These are phyloP conservation scores for Cercospora brassicicola DNA, from an alignment of 2,329 filamentous ascomycete genomes.

Conservation along the genomic window DNA sequence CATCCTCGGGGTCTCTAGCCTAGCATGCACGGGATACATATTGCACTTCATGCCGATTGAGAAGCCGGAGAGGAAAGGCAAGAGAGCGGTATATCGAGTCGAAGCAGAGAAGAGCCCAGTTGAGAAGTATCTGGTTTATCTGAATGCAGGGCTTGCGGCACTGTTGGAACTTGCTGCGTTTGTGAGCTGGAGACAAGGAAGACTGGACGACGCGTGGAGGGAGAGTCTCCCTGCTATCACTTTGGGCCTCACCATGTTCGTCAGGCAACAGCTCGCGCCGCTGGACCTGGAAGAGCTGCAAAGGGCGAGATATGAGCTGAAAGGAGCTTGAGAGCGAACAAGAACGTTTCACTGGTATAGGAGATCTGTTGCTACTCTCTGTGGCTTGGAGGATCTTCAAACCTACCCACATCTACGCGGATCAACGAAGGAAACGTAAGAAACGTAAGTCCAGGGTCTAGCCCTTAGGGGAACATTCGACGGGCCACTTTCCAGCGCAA, in stretches of 20 bases:
- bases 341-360: too few species aligned
- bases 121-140: slow-evolving; percentile 58
- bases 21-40: slow-evolving; percentile 63
- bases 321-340: slow-evolving; percentile 55
- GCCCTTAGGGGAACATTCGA: too few species aligned
- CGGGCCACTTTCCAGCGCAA: too few species aligned
- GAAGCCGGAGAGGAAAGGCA: slow-evolving; percentile 49
- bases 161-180: slow-evolving; percentile 54
- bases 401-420: too few species aligned
- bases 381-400: too few species aligned
- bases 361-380: too few species aligned
- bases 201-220: slow-evolving; percentile 34
- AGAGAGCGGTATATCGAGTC: slow-evolving; percentile 34
- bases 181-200: slow-evolving; percentile 40
- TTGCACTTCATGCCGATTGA: slow-evolving; percentile 49
- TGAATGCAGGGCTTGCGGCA: slow-evolving; percentile 60
- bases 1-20: slow-evolving; percentile 62
- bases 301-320: slow-evolving; percentile 36
- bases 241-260: slow-evolving; percentile 60
- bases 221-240: slow-evolving; percentile 53
- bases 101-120: slow-evolving; percentile 50
- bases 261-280: slow-evolving; percentile 54
- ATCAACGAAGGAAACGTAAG: too few species aligned
- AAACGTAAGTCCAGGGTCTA: too few species aligned
- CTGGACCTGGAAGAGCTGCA: slow-evolving; percentile 34